phyloP scores from a whole-genome alignment of 257 asterid species.

The Scutellaria galericulata region DNA sequence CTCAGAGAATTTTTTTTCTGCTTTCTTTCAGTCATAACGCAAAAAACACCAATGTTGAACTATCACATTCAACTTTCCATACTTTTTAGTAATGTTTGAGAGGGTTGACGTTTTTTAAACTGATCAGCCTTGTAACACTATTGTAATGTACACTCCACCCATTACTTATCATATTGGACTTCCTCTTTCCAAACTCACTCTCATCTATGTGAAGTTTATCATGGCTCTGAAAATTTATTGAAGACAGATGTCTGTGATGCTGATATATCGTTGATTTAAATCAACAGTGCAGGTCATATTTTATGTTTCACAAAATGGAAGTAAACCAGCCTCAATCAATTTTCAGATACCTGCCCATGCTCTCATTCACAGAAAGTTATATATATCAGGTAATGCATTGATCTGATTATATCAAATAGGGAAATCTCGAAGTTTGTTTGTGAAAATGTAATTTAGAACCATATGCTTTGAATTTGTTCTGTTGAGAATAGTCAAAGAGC shows the following conservation, averaged over 20 bases:
- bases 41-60: neutral
- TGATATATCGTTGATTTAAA: constrained; percentile 21
- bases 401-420: constrained; percentile 23
- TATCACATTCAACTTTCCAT: constrained; percentile 5
- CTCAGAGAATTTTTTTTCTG: no score
- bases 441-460: neutral
- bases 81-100: neutral
- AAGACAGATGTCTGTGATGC: neutral
- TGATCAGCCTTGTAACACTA: no score
- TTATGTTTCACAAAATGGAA: constrained; percentile 90
- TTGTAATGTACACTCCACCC: neutral
- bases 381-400: constrained; percentile 71
- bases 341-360: constrained; percentile 82
- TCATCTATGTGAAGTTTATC: constrained; percentile 23
- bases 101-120: constrained; percentile 18
- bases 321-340: constrained; percentile 59
- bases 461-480: neutral
- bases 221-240: constrained; percentile 7
- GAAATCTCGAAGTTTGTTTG: neutral
- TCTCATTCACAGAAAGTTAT: constrained; percentile 87
- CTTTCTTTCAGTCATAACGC: constrained; percentile 15
- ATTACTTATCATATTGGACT: neutral
- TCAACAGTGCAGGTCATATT: constrained; percentile 89
- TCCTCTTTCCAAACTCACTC: neutral
- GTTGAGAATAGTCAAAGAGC: constrained; percentile 4